These are phyloP conservation scores for Tricholoma hemisulphureum DNA, from an alignment of 768 basidiomycete genomes.

Conservation along the genomic window DNA sequence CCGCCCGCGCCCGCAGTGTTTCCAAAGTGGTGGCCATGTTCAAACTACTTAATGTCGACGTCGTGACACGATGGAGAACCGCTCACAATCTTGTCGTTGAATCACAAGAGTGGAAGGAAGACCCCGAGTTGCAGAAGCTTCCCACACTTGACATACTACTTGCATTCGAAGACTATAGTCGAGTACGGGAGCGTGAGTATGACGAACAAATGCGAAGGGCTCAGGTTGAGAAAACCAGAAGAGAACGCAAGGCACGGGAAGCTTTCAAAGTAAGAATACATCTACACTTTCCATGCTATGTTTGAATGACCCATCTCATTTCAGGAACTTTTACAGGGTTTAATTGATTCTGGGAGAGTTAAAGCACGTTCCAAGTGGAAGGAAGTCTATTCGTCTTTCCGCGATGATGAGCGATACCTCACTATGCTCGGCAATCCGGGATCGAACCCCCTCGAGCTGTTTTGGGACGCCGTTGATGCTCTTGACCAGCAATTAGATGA, in stretches of 20 bases:
- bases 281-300: not conserved
- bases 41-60: conserved; percentile 85
- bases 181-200: conserved; percentile 86
- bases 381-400: conserved; percentile 75
- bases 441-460: conserved; percentile 92
- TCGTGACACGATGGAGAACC: conserved; percentile 89
- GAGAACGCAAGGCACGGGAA: conserved; percentile 87
- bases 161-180: conserved; percentile 92
- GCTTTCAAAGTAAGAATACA: conserved; percentile 68
- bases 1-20: conserved; percentile 74
- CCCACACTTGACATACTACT: conserved; percentile 90
- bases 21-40: conserved; percentile 82
- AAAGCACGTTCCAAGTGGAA: conserved; percentile 91
- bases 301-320: not conserved
- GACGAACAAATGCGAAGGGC: conserved; percentile 80
- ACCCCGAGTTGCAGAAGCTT: conserved; percentile 74
- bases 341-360: conserved; percentile 66
- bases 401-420: conserved; percentile 79
- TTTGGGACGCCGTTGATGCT: conserved; percentile 90
- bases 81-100: conserved; percentile 76
- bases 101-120: conserved; percentile 76
- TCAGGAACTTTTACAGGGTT: conserved; percentile 68
- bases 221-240: conserved; percentile 80
- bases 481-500: conserved; percentile 84
- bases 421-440: conserved; percentile 90